Percentiles rank a stretch among this genome's conserved stretches.
Evolutionary conservation across 1,139 yeast genomes (phyloP).

Genomic region (Lizanozyma gosingica): DNA sequence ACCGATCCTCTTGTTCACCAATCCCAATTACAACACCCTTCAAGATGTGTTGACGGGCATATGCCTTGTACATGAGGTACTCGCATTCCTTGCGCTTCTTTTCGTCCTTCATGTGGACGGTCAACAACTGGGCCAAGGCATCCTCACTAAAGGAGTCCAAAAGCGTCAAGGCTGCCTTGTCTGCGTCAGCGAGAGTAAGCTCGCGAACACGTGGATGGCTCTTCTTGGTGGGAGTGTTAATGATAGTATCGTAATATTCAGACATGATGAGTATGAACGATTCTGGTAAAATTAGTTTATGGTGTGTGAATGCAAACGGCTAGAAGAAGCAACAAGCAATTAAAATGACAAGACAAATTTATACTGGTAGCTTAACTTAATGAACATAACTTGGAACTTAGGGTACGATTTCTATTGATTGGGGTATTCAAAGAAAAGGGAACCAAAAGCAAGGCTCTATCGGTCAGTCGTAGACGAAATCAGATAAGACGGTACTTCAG

Average conservation of each 20-base stretch:
- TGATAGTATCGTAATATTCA: not conserved
- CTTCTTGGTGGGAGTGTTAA: not conserved
- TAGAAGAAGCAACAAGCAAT: not conserved
- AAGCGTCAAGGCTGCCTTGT: slow-evolving; percentile 48
- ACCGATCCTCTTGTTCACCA: slow-evolving; percentile 33
- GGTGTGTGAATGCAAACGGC: too few relatives aligned
- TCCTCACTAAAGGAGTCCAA: slow-evolving; percentile 44
- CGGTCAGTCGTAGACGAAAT: too few relatives aligned
- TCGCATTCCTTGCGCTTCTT: slow-evolving; percentile 34
- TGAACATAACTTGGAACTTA: not conserved
- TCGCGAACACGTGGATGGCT: not conserved
- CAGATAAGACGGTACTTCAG: too few relatives aligned
- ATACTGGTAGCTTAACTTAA: not conserved
- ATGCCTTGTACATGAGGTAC: slow-evolving; percentile 43
- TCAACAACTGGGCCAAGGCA: slow-evolving; percentile 40
- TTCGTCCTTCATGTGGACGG: slow-evolving; percentile 32
- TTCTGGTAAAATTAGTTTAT: too few relatives aligned
- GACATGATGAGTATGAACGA: not conserved
- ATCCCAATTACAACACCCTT: slow-evolving; percentile 48
- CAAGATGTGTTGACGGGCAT: slow-evolving; percentile 46
- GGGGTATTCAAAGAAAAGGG: not conserved
- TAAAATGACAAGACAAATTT: not conserved
- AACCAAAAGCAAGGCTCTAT: not conserved
- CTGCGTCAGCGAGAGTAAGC: not conserved
- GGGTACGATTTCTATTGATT: not conserved